Base-by-base conservation (phyloP, 2,329 filamentous ascomycete genomes). In the Karstenula rhodostoma region DNA sequence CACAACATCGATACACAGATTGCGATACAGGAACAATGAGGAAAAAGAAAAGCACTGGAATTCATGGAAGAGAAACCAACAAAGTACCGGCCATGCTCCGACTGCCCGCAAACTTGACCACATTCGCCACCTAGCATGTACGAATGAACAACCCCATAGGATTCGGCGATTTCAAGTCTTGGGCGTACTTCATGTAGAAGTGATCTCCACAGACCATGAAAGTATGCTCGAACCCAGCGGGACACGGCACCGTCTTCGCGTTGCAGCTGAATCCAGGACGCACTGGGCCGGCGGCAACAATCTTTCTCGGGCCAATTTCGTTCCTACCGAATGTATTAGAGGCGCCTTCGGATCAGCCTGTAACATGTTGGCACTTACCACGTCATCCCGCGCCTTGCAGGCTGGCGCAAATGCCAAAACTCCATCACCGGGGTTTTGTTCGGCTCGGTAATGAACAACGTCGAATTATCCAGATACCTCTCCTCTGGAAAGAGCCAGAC, bases 401-500 rank as follows among this genome's bases (percentile, higher is more conserved):
- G 70, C 1, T 67, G 67, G 49, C 74, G 70, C 23, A 90, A 7
- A 55, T 46, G 81, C 64, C 76, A 71, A 19, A 78, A 76, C 70
- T 89, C 85, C 61, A 83, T 77, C 57, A 89, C 74, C 13, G 22
- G 25, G n/a, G 58, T 22, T 10, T 49, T 22, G 49, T 77, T 77
- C 42, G 86, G 86, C 23, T 81, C 76, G 32, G 86, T 81, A 49
- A 78, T 83, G 73, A 84, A 86, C 73, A 80, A 89, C 3, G 80
- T 79, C 0, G 86, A 86, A 1, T 86, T 87, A 75, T 85, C 76
- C 15, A 89, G 83, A 33, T 87, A 73, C 17, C 79, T 66, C 61
- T 85, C 72, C 43, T 78, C 67, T 13, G 89, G 88, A 76, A 90
- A 85, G 49, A 89, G 79, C 83, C 90, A 91, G 57, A 87, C 79